Evolutionary conservation across 768 basidiomycete species (phyloP).

Genomic region (Daedaleopsis nitida): DNA sequence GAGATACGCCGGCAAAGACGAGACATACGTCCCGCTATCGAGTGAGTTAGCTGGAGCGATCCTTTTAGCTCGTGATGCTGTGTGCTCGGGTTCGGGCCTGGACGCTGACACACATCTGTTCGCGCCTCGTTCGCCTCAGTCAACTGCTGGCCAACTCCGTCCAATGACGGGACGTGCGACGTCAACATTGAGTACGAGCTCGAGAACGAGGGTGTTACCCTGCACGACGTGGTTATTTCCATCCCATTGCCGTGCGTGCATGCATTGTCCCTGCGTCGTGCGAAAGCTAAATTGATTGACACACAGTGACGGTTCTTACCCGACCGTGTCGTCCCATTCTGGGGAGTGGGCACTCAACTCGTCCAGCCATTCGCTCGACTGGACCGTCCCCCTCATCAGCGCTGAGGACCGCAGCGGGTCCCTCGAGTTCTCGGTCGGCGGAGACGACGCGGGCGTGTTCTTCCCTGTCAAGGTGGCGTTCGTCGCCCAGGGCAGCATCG

Average conservation of each 20-base stretch:
- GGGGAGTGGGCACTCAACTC: constrained; percentile 86
- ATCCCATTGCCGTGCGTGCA: constrained; percentile 88
- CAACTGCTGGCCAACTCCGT: constrained; percentile 95
- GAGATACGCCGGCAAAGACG: constrained; percentile 89
- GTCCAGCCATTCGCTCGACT: constrained; percentile 78
- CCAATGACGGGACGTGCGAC: constrained; percentile 89
- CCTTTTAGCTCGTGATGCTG: background rate
- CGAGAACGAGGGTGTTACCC: constrained; percentile 76
- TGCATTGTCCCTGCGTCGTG: background rate
- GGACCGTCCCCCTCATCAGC: constrained; percentile 76
- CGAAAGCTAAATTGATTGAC: constrained; percentile 3
- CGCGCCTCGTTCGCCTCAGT: constrained; percentile 47
- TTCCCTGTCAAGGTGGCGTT: constrained; percentile 92
- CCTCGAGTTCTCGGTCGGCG: constrained; percentile 88
- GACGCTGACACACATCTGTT: background rate
- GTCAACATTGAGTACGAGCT: constrained; percentile 98
- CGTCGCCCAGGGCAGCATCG: constrained; percentile 77
- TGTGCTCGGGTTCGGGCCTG: background rate
- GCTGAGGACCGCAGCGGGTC: constrained; percentile 71
- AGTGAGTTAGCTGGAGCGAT: constrained; percentile 54
- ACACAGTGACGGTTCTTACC: constrained; percentile 76
- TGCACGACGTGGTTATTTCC: constrained; percentile 85
- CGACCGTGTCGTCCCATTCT: constrained; percentile 73
- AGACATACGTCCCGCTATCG: constrained; percentile 86
- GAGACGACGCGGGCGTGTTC: constrained; percentile 80